Conservation (phyloP, 73 alveolate species). For the Effrenium voratum region DNA sequence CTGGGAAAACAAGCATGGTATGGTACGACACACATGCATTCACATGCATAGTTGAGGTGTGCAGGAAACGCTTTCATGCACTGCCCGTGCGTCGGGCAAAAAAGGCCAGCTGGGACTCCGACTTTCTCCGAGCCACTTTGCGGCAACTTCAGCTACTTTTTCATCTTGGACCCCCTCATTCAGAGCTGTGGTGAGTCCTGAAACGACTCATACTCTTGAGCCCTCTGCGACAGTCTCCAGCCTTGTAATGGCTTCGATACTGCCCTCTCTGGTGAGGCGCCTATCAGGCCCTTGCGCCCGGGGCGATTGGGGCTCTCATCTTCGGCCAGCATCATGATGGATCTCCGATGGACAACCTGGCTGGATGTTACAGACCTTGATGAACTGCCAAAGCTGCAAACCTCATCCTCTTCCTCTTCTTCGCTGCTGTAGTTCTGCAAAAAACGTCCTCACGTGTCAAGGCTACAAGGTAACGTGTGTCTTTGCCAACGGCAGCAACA, state of each 20-base stretch:
- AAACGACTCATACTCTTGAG: too few species aligned
- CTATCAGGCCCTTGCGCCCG: too few species aligned
- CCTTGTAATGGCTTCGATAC: too few species aligned
- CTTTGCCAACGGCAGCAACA: not conserved
- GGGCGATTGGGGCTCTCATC: too few species aligned
- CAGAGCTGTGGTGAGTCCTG: too few species aligned
- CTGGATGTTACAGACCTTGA: not conserved
- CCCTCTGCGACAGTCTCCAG: too few species aligned
- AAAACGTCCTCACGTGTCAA: constrained; percentile 8
- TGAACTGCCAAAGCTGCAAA: not conserved
- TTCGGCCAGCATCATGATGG: constrained; percentile 49
- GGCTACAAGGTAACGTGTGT: not conserved
- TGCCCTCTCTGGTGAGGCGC: too few species aligned
- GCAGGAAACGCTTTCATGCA: too few species aligned
- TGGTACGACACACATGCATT: too few species aligned
- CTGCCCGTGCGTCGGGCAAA: too few species aligned
- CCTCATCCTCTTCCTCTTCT: constrained; percentile 35
- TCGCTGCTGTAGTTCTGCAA: constrained; percentile 31
- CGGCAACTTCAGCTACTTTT: constrained; percentile 36
- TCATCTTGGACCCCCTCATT: not conserved
- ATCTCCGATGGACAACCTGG: constrained; percentile 3
- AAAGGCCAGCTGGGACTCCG: not conserved
- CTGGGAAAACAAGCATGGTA: too few species aligned
- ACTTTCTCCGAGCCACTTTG: constrained; percentile 46
- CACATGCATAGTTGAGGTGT: too few species aligned